A percentile compares a stretch with the other conserved stretches of the same genome.
Evolutionary conservation across 1,284 basidiomycete species (phyloP).

Genomic region (Heterobasidion parviporum): DNA sequence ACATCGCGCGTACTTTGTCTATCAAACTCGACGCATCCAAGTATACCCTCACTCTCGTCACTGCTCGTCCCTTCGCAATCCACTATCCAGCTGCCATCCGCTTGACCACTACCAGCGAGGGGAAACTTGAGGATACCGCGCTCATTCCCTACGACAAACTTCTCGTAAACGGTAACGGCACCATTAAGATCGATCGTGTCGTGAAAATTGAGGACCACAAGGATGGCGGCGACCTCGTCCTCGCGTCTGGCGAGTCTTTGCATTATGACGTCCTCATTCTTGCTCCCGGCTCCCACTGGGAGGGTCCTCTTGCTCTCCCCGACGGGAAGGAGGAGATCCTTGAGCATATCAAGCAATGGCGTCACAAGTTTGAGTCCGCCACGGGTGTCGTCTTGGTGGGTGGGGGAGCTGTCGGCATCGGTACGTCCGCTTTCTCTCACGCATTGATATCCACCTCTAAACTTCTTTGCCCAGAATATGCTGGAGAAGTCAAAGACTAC

Average conservation of each 20-base stretch:
- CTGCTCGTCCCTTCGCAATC: constrained; percentile 23
- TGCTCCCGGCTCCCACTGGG: constrained; percentile 50
- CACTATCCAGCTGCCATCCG: constrained; percentile 25
- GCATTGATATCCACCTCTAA: neutral
- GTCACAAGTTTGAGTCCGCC: constrained; percentile 36
- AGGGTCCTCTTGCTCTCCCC: constrained; percentile 40
- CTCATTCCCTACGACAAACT: constrained; percentile 36
- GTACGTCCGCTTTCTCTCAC: constrained; percentile 24
- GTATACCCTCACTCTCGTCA: constrained; percentile 27
- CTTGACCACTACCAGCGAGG: constrained; percentile 23
- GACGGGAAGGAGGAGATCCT: constrained; percentile 26
- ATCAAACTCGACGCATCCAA: constrained; percentile 22
- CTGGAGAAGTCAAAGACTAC: constrained; percentile 7
- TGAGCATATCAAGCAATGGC: constrained; percentile 32
- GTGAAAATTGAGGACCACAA: constrained; percentile 31
- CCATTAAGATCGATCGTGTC: constrained; percentile 35
- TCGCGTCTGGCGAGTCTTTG: constrained; percentile 40
- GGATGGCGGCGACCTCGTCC: constrained; percentile 31
- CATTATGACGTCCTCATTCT: constrained; percentile 47
- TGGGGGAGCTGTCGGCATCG: constrained; percentile 55
- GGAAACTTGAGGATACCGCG: constrained; percentile 23
- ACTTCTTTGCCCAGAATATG: constrained; percentile 6
- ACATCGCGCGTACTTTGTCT: constrained; percentile 22
- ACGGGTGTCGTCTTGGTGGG: constrained; percentile 48
- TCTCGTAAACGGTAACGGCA: constrained; percentile 37